Evolutionary conservation across 208 protist species (phyloP).

Genomic region (Leishmania martiniquensis): DNA sequence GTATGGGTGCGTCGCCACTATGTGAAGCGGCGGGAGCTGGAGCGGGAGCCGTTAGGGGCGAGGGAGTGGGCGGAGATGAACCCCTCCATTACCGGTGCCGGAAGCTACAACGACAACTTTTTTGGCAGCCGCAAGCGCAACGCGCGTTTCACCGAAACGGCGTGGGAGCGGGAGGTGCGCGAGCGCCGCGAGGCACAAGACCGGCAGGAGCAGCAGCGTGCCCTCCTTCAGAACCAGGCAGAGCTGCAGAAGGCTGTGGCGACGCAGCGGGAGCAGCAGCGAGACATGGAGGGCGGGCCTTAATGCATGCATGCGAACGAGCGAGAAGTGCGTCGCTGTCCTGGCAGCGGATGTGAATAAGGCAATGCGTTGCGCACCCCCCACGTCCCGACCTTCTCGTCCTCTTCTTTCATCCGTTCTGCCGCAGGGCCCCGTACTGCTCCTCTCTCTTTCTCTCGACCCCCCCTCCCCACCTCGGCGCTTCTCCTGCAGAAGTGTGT

Average conservation of each 20-base stretch:
- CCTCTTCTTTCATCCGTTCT: background rate
- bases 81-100: slow-evolving; percentile 53
- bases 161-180: slow-evolving; percentile 82
- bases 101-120: slow-evolving; percentile 50
- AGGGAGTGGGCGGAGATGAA: slow-evolving; percentile 15
- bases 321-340: background rate
- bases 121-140: slow-evolving; percentile 75
- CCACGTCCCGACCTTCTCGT: background rate
- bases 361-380: background rate
- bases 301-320: background rate
- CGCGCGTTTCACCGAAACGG: slow-evolving; percentile 58
- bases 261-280: slow-evolving; percentile 5
- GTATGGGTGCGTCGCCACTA: slow-evolving; percentile 89
- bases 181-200: slow-evolving; percentile 48
- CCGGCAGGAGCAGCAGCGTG: slow-evolving; percentile 5
- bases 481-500: background rate
- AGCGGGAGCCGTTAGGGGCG: slow-evolving; percentile 22
- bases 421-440: too few species aligned
- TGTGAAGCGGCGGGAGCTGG: slow-evolving; percentile 54
- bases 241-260: slow-evolving; percentile 33
- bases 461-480: background rate
- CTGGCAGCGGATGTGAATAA: background rate
- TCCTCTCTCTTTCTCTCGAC: background rate
- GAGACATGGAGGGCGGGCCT: background rate
- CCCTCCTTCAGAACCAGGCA: slow-evolving; percentile 19